Conservation (phyloP, 2,329 filamentous ascomycete species). For the Talaromyces sp. region DNA sequence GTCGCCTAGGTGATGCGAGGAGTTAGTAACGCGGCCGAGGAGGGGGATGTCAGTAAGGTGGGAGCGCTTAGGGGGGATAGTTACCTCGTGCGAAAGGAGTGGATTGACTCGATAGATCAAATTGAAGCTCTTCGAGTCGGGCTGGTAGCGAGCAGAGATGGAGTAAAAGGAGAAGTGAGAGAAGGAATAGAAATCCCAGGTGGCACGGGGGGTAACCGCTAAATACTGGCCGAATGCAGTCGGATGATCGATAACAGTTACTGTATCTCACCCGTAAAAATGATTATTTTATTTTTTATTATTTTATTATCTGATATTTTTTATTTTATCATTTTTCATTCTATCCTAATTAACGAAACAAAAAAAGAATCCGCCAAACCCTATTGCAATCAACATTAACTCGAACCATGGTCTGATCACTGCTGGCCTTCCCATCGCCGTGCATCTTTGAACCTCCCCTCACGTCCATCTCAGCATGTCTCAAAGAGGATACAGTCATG, state of each 20-base stretch:
- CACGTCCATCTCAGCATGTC: conserved; percentile 1
- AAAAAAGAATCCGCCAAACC: neutral
- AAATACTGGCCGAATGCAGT: conserved; percentile 21
- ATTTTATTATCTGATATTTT: no score
- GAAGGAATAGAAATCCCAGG: conserved; percentile 12
- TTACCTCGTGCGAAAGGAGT: conserved; percentile 17
- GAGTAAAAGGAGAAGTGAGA: conserved; percentile 10
- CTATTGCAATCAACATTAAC: neutral
- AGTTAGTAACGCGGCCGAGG: conserved; percentile 13
- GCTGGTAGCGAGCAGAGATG: neutral
- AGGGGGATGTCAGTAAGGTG: neutral
- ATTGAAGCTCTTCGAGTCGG: conserved; percentile 3
- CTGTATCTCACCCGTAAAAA: no score
- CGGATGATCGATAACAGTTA: conserved; percentile 7
- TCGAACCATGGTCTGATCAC: neutral
- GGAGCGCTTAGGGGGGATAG: neutral
- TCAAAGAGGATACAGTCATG: no score
- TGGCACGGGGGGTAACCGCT: conserved; percentile 30
- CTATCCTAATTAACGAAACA: neutral
- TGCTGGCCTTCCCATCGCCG: no score
- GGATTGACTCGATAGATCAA: conserved; percentile 13
- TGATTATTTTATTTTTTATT: no score
- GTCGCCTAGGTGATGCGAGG: conserved; percentile 21
- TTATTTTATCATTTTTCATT: conserved; percentile 2
- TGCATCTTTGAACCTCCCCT: conserved; percentile 2